Evolutionary conservation across 257 asterid species (phyloP).

Genomic region (Przewalskia tangutica): DNA sequence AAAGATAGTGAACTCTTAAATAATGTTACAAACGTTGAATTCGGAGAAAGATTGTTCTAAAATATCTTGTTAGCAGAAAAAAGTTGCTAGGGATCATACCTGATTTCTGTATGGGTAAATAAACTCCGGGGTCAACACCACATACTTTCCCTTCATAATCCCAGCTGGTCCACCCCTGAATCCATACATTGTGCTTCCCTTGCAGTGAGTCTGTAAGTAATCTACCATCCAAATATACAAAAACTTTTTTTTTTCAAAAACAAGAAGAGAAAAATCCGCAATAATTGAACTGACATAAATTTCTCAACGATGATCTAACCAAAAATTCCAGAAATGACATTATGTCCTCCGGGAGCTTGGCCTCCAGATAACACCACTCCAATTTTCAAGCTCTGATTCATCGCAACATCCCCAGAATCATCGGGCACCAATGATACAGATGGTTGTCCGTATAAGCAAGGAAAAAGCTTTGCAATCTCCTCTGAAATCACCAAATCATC

Average conservation of each 20-base stretch:
- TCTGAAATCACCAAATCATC: constrained; percentile 32
- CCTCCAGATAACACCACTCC: constrained; percentile 98
- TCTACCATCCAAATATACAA: constrained; percentile 32
- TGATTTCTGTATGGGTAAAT: constrained; percentile 95
- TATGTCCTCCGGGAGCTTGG: constrained; percentile 99
- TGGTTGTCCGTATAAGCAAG: constrained; percentile 81
- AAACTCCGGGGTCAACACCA: constrained; percentile 61
- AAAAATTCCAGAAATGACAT: constrained; percentile 90
- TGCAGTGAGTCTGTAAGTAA: constrained; percentile 80
- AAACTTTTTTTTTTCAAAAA: neutral
- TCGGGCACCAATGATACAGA: constrained; percentile 67
- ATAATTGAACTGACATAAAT: neutral
- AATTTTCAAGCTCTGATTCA: constrained; percentile 45
- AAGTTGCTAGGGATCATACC: constrained; percentile 23
- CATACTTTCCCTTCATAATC: constrained; percentile 82
- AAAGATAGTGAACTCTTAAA: neutral
- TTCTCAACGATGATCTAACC: constrained; percentile 28
- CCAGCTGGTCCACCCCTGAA: constrained; percentile 99
- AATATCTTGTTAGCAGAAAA: neutral
- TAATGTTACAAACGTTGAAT: neutral
- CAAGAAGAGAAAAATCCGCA: neutral
- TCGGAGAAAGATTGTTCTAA: neutral
- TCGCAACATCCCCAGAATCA: constrained; percentile 22
- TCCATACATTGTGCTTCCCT: constrained; percentile 89
- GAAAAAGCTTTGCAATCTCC: constrained; percentile 89